These are phyloP conservation scores for Miscanthus sacchariflorus DNA, from an alignment of 202 grass and related monocot genomes.

Conservation along the genomic window DNA sequence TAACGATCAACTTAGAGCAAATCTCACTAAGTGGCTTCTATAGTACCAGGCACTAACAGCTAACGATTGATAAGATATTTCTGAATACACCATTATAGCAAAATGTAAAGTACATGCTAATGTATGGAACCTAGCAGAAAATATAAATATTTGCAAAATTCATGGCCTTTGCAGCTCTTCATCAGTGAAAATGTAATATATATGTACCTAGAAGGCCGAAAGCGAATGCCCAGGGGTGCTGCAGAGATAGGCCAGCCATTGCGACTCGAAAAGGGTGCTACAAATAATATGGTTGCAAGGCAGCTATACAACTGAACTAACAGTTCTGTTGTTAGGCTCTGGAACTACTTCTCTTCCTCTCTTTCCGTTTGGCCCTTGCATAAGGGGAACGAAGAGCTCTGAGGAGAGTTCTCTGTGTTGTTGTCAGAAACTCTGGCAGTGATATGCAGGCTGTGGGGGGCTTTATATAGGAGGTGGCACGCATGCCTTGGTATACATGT, in stretches of 20 bases:
- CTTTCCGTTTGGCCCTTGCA: constrained; percentile 7
- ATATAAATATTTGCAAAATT: too few species aligned
- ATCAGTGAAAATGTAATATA: too few species aligned
- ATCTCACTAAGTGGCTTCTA: not conserved
- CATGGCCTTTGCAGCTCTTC: too few species aligned
- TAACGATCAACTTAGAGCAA: not conserved
- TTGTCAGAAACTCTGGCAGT: constrained; percentile 45
- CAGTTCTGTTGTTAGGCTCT: not conserved
- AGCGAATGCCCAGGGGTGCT: constrained; percentile 72
- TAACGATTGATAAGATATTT: too few species aligned
- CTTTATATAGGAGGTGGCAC: constrained; percentile 50
- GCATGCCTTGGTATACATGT: not conserved
- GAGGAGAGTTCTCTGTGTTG: constrained; percentile 33
- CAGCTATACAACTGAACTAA: too few species aligned
- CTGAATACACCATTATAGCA: too few species aligned
- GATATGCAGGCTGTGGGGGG: not conserved
- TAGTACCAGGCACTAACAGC: too few species aligned
- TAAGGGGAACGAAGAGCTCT: constrained; percentile 37
- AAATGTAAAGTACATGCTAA: too few species aligned
- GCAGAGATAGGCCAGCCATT: too few species aligned
- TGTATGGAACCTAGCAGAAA: too few species aligned
- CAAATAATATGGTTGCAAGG: too few species aligned
- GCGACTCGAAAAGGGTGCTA: too few species aligned
- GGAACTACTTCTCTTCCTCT: constrained; percentile 18
- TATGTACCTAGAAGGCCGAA: constrained; percentile 39